Base-by-base conservation (phyloP, 306 rosid species). In the Cucumis hystrix region DNA sequence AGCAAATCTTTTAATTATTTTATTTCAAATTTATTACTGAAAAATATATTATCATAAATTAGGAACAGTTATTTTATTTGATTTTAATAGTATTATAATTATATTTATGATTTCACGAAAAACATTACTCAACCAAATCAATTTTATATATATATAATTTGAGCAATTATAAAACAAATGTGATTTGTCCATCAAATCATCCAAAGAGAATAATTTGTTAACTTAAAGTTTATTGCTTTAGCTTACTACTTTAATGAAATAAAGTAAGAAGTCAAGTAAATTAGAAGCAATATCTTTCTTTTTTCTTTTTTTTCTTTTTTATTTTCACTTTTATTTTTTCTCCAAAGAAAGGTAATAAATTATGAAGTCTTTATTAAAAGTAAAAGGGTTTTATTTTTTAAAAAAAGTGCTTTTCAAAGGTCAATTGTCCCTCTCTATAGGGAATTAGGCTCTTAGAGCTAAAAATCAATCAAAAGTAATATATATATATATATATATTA, bases 191-290 rank as follows among this genome's bases (percentile, higher is more conserved):
- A 65, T 64, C 70, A 64, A 16, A 64, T 64, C 70, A 35, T 35
- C 25, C 35, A 28, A 5, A 12, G 63, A 60, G 18, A 25, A 61
- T 61, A 61, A 61, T 61, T 61, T 28, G 67, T 61, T 61, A 28
- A 13, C 67, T 28, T 37, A 65, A 68, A 43, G 45, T 41, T 40
- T 20, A 39, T 66, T 66, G 45, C 52, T 66, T 39, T 66, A 43
- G n/a, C 12, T 43, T 18, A 43, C 75, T 25, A 70, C 58, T 70
- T 70, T 70, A 70, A 67, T 47, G 40, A 6, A 70, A 70, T 70
- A 70, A 70, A 47, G 76, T 18, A 70, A 47, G 59, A 14, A 70
- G 35, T 70, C 76, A 47, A 70, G 76, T 70, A 70, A 70, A 45
- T 47, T 45, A 40, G 59, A 70, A 70, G 76, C 76, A 10, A 68